Conservation (phyloP, 805 yeast species). For the Metschnikowia cerradonensis region DNA sequence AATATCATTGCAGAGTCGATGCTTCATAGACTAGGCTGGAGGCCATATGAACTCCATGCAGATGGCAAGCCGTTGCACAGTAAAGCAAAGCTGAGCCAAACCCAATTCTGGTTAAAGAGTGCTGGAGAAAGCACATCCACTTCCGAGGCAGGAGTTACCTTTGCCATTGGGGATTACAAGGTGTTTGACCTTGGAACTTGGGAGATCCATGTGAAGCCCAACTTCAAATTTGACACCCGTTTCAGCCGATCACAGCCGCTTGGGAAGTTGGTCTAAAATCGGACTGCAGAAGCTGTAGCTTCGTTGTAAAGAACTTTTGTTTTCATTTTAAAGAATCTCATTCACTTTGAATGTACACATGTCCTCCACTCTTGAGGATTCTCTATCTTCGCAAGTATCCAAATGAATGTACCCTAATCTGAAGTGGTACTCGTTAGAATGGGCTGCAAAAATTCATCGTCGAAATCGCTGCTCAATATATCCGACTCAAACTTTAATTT, state of each 20-base stretch:
- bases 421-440: slow-evolving; percentile 10
- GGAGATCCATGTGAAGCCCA: slow-evolving; percentile 38
- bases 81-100: not conserved
- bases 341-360: not conserved
- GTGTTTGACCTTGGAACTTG: slow-evolving; percentile 40
- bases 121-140: slow-evolving; percentile 12
- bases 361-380: not conserved
- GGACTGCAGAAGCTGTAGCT: not conserved
- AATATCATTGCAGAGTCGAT: slow-evolving; percentile 40
- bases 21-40: slow-evolving; percentile 40
- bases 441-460: slow-evolving; percentile 6
- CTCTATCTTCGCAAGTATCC: not conserved
- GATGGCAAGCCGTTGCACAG: slow-evolving; percentile 5
- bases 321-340: not conserved
- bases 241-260: slow-evolving; percentile 31
- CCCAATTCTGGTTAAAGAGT: slow-evolving; percentile 27
- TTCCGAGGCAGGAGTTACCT: slow-evolving; percentile 8
- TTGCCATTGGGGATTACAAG: slow-evolving; percentile 36
- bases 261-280: slow-evolving; percentile 8
- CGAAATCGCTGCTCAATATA: slow-evolving; percentile 18
- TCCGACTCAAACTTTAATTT: slow-evolving; percentile 15
- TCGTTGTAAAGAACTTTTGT: slow-evolving; percentile 3
- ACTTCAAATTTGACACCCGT: slow-evolving; percentile 34
- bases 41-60: slow-evolving; percentile 29
- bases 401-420: not conserved